Evolutionary conservation across 805 yeast species (phyloP).

Genomic region (Torulaspora microellipsoides): DNA sequence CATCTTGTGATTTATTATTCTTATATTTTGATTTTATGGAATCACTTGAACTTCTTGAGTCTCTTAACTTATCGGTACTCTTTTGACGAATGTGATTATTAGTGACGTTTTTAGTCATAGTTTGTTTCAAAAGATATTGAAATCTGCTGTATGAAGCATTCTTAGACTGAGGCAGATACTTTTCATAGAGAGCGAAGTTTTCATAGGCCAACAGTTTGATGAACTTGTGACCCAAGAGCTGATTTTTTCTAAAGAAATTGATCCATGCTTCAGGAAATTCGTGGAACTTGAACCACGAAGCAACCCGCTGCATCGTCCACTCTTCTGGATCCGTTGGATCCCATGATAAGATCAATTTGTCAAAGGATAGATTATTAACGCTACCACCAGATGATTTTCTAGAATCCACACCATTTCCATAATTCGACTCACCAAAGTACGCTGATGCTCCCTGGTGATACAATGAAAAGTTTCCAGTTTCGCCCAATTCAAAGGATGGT

Average conservation of each 20-base stretch:
- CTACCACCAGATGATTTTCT: constrained; percentile 29
- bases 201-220: constrained; percentile 65
- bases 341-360: constrained; percentile 40
- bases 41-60: constrained; percentile 30
- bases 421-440: background rate
- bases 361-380: constrained; percentile 23
- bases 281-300: constrained; percentile 62
- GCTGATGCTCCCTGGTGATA: too few relatives aligned
- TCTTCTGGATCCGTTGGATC: constrained; percentile 50
- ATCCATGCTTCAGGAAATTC: constrained; percentile 72
- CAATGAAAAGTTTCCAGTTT: background rate
- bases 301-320: constrained; percentile 70
- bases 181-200: constrained; percentile 42
- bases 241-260: constrained; percentile 52
- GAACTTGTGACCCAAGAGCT: constrained; percentile 59
- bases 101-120: constrained; percentile 35
- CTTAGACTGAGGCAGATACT: constrained; percentile 41
- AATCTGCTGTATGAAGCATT: constrained; percentile 53
- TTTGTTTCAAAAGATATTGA: constrained; percentile 48
- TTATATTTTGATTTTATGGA: constrained; percentile 18
- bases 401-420: constrained; percentile 9
- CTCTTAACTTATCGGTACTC: constrained; percentile 20
- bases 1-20: constrained; percentile 11
- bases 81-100: constrained; percentile 26
- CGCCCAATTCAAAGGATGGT: constrained; percentile 1